Evolutionary conservation across 208 protist species (phyloP).

Genomic region (Acanthamoeba lenticulata): DNA sequence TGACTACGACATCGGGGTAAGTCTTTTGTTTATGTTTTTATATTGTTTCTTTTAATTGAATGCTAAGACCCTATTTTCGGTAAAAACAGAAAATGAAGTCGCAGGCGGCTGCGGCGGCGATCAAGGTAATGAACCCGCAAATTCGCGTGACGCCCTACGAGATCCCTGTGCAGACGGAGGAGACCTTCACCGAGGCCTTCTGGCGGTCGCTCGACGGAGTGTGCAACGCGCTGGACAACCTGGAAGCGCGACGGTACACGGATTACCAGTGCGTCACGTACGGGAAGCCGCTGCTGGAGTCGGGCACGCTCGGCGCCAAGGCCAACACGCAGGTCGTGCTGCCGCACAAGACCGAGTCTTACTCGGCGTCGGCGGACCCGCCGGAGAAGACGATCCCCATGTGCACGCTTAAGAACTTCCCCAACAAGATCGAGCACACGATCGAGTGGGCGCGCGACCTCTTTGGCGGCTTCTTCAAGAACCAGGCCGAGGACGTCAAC

Average conservation of each 20-base stretch:
- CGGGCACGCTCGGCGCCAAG: slow-evolving; percentile 98
- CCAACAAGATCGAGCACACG: slow-evolving; percentile 99
- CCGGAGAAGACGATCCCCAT: slow-evolving; percentile 98
- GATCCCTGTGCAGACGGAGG: slow-evolving; percentile 95
- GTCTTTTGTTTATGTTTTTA: not conserved
- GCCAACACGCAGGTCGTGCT: slow-evolving; percentile 98
- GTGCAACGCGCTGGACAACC: slow-evolving; percentile 99
- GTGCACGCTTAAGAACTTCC: slow-evolving; percentile 99
- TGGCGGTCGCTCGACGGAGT: slow-evolving; percentile 94
- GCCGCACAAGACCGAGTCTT: slow-evolving; percentile 98
- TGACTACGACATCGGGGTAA: slow-evolving; percentile 39
- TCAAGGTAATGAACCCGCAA: slow-evolving; percentile 94
- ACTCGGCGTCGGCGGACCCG: slow-evolving; percentile 96
- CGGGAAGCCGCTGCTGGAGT: slow-evolving; percentile 97
- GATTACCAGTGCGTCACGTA: slow-evolving; percentile 96
- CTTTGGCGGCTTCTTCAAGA: slow-evolving; percentile 90
- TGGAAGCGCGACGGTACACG: slow-evolving; percentile 96
- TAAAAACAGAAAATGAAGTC: slow-evolving; percentile 92
- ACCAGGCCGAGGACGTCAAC: slow-evolving; percentile 82
- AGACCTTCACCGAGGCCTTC: slow-evolving; percentile 95
- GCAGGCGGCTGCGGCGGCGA: slow-evolving; percentile 91
- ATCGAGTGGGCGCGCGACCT: slow-evolving; percentile 92
- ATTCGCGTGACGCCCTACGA: slow-evolving; percentile 84
- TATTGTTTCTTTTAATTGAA: slow-evolving; percentile 94
- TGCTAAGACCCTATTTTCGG: slow-evolving; percentile 91